Percentiles rank a stretch among this genome's conserved stretches.
These are phyloP conservation scores for Cyberlindnera subsufficiens DNA, from an alignment of 805 yeast genomes.

Conservation along the genomic window DNA sequence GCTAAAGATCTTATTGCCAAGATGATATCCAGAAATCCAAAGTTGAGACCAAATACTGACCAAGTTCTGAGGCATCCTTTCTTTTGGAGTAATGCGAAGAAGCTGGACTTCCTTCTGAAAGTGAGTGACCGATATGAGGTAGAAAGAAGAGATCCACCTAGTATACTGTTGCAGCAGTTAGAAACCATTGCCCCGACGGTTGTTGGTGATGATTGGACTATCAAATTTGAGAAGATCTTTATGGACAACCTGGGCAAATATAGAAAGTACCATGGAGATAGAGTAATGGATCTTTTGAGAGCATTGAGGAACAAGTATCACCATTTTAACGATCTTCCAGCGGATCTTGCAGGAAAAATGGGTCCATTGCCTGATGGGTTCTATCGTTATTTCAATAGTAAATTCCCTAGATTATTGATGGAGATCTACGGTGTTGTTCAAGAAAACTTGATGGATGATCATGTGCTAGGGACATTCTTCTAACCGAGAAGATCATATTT, in stretches of 20 bases:
- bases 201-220: conserved; percentile 72
- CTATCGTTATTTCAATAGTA: conserved; percentile 62
- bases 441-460: conserved; percentile 57
- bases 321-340: conserved; percentile 87
- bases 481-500: conserved; percentile 2
- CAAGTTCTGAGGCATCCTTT: conserved; percentile 76
- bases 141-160: conserved; percentile 76
- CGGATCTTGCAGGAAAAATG: conserved; percentile 54
- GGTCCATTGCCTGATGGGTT: conserved; percentile 83
- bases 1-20: conserved; percentile 63
- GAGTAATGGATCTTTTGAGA: conserved; percentile 78
- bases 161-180: conserved; percentile 46
- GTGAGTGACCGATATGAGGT: conserved; percentile 90
- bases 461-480: conserved; percentile 43
- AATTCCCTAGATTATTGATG: conserved; percentile 78
- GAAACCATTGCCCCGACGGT: conserved; percentile 48
- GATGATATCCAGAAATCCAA: conserved; percentile 71
- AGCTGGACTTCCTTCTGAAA: conserved; percentile 76
- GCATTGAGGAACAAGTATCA: conserved; percentile 92
- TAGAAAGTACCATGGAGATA: conserved; percentile 76
- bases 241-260: conserved; percentile 84
- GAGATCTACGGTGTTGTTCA: conserved; percentile 61
- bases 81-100: conserved; percentile 74
- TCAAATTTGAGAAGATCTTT: conserved; percentile 62
- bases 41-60: conserved; percentile 62